Base-by-base conservation (phyloP, 2,329 filamentous ascomycete genomes). In the Escovopsis weberi region DNA sequence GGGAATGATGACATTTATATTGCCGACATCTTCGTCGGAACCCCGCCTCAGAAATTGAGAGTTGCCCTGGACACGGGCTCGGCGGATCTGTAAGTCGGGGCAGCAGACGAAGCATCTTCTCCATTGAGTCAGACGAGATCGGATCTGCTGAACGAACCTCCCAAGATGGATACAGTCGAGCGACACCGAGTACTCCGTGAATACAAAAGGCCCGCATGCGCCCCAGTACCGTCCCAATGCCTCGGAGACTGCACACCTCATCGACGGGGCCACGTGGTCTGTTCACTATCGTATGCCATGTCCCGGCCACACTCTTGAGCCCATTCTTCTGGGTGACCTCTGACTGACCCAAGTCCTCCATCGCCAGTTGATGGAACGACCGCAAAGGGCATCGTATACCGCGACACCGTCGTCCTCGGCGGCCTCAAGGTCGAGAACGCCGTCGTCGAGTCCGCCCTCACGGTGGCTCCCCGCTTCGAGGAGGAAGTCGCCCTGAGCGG, bases 1-100 rank as follows among this genome's bases (percentile, higher is more conserved):
- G 56, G 59, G 18, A 61, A 56, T 18, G 67, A 70, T 47, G 53
- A 65, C 42, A 56, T 66, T 42, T 70, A 62, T 55, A 53, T 68
- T 26, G 59, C 64, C 28, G 61, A 69, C 26, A 51, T 70, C 26
- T 53, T 62, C 39, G 53, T 74, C 38, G 70, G 70, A 9, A 67
- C 59, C 12, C 70, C 70, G 0, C 61, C 66, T 1, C 70, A 74
- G 47, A 57, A 53, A 6, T 43, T 73, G 36, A 65, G 63, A 38
- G 52, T 74, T 36, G 64, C 70, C n/a, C 50, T 74, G 23, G 71
- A 74, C 48, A 74, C 70, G 2, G 72, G 71, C 10, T 75, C 72
- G 7, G 62, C 67, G 9, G 72, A 75, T 45, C 59, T 72, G 80
- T 91, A 72, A 73, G 81, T 76, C 38, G 9, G 3, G 6, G 19